Conservation (phyloP, 2,329 filamentous ascomycete genomes). For the Arachnomyces sp. region DNA sequence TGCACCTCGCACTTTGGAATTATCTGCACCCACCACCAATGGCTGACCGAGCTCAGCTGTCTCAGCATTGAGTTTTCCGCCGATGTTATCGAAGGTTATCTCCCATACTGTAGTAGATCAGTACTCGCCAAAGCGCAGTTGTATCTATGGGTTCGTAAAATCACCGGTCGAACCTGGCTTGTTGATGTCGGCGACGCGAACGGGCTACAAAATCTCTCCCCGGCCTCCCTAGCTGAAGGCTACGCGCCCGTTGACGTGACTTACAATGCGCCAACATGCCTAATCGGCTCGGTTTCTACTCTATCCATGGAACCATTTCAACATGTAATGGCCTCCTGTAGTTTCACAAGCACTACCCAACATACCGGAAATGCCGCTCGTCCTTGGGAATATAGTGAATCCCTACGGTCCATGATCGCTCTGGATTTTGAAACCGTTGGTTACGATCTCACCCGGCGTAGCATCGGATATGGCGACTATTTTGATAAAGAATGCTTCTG, state of each 20-base stretch:
- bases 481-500: slow-evolving; percentile 29
- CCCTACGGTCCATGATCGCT: slow-evolving; percentile 19
- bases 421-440: slow-evolving; percentile 27
- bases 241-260: slow-evolving; percentile 18
- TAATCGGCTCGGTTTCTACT: slow-evolving; percentile 15
- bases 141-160: slow-evolving; percentile 20
- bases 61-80: slow-evolving; percentile 23
- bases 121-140: slow-evolving; percentile 27
- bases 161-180: slow-evolving; percentile 27
- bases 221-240: slow-evolving; percentile 19
- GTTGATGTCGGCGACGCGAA: slow-evolving; percentile 24
- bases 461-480: slow-evolving; percentile 18
- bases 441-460: slow-evolving; percentile 19
- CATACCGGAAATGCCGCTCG: slow-evolving; percentile 25
- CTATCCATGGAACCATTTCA: slow-evolving; percentile 21
- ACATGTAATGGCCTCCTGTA: slow-evolving; percentile 23
- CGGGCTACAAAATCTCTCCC: slow-evolving; percentile 19
- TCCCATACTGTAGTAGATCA: slow-evolving; percentile 23
- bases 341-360: slow-evolving; percentile 20
- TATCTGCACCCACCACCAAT: slow-evolving; percentile 27
- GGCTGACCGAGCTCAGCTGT: slow-evolving; percentile 26
- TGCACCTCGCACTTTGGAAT: slow-evolving; percentile 25
- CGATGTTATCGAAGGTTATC: slow-evolving; percentile 18
- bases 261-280: slow-evolving; percentile 23
- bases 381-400: slow-evolving; percentile 26